phyloP scores from a whole-genome alignment of 768 basidiomycete species.

The Tulasnella sp. region DNA sequence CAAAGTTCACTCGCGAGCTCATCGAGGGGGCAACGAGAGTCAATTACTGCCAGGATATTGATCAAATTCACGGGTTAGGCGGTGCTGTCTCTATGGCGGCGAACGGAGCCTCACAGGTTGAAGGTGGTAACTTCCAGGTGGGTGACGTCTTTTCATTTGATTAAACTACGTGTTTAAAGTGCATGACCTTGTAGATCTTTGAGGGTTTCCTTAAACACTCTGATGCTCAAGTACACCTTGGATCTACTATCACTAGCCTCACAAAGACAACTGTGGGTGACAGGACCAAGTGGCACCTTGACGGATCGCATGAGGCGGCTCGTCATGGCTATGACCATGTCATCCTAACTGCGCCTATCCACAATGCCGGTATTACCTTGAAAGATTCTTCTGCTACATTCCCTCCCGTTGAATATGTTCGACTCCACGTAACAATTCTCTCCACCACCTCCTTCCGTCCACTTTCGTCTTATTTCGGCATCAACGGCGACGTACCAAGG shows the following conservation, averaged over 20 bases:
- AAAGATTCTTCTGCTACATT: slow-evolving; percentile 18
- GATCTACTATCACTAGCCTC: slow-evolving; percentile 37
- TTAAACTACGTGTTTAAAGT: background rate
- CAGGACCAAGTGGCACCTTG: slow-evolving; percentile 6
- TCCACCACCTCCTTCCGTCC: slow-evolving; percentile 56
- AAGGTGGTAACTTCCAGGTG: slow-evolving; percentile 38
- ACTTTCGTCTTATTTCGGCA: slow-evolving; percentile 56
- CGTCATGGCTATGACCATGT: slow-evolving; percentile 46
- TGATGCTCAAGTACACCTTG: slow-evolving; percentile 53
- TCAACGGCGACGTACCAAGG: slow-evolving; percentile 39
- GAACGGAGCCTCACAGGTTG: slow-evolving; percentile 46
- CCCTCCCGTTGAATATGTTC: slow-evolving; percentile 51
- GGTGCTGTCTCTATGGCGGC: slow-evolving; percentile 63
- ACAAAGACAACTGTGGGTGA: slow-evolving; percentile 2
- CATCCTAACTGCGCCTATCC: slow-evolving; percentile 79
- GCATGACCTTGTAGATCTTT: slow-evolving; percentile 62
- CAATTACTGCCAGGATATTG: slow-evolving; percentile 71
- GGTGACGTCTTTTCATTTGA: background rate
- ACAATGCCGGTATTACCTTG: slow-evolving; percentile 47
- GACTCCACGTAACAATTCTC: slow-evolving; percentile 78
- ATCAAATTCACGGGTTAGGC: slow-evolving; percentile 63
- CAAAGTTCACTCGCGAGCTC: slow-evolving; percentile 54
- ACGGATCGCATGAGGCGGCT: background rate
- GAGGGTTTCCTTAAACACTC: slow-evolving; percentile 63
- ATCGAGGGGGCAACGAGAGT: slow-evolving; percentile 70